Conservation (phyloP, 805 yeast species). For the Nakazawaea pomicola region DNA sequence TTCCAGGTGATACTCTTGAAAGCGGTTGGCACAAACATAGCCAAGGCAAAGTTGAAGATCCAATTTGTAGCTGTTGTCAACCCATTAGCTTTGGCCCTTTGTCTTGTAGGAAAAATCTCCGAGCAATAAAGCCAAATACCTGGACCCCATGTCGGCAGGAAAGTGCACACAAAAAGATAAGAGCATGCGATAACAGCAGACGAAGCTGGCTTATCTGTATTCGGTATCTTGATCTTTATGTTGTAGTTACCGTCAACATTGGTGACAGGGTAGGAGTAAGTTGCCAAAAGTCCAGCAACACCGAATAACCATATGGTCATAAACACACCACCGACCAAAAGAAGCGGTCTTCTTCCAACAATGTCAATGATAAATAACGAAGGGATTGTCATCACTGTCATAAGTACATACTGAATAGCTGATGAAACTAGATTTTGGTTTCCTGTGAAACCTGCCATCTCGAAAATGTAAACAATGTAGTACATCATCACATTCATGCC, state of each 20-base stretch:
- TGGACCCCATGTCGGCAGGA: constrained; percentile 43
- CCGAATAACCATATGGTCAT: constrained; percentile 34
- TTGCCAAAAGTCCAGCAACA: constrained; percentile 37
- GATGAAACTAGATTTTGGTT: constrained; percentile 48
- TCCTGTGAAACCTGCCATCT: constrained; percentile 56
- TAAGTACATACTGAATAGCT: constrained; percentile 53
- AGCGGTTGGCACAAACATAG: constrained; percentile 55
- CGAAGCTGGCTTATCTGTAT: constrained; percentile 28
- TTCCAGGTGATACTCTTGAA: constrained; percentile 54
- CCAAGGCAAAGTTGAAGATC: constrained; percentile 64
- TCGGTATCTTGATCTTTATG: constrained; percentile 28
- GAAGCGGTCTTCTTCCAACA: constrained; percentile 64
- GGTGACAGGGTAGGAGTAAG: constrained; percentile 30
- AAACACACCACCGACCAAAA: constrained; percentile 40
- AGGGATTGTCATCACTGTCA: constrained; percentile 53
- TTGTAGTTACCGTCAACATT: constrained; percentile 26
- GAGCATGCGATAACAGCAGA: constrained; percentile 42
- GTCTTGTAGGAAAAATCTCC: constrained; percentile 28
- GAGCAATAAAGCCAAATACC: constrained; percentile 25
- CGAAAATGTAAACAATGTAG: constrained; percentile 60
- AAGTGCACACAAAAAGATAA: constrained; percentile 40
- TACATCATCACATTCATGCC: constrained; percentile 70
- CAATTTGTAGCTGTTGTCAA: constrained; percentile 67
- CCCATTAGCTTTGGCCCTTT: constrained; percentile 64
- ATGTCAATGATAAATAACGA: constrained; percentile 55